Base-by-base conservation (phyloP, 2,329 filamentous ascomycete species). In the Cercospora sp. region DNA sequence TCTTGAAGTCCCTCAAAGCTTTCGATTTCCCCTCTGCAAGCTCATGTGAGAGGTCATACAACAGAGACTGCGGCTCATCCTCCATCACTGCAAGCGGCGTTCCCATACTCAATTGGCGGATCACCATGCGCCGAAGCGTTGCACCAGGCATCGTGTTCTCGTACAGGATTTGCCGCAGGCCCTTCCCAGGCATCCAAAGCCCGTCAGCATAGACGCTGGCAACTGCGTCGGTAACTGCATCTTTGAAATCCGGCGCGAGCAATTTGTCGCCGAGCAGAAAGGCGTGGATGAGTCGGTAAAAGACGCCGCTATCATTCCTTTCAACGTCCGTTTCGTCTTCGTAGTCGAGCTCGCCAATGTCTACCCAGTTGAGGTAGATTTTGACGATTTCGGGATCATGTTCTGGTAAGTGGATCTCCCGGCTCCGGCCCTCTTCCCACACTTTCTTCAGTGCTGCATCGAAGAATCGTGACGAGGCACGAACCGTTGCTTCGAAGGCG, bases 41-140 rank as follows among this genome's bases (percentile, higher is more conserved):
- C 48, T 53, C 48, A 23, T 12, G 18, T 13, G 48, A 23, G 18
- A 53, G 18, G 5, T 53, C 48, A 28, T 53, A 53, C 48, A 53
- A 16, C 48, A 53, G 18, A n/a, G 18, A 16, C n/a, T 20, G 18
- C 10, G 48, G 48, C 18, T 53, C 48, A 12, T 53, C 18, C 18
- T 20, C 18, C 48, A 18, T n/a, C 18, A 42, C 16, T n/a, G 18
- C 4, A 67, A 30, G 51, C 26, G 40, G n/a, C 40, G 20, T 20
- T 60, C 26, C 18, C 13, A 10, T 51, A 30, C 10, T 40, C 23
- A 60, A 26, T n/a, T 36, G 60, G 33, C 45, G 61, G 30, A 26
- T 36, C 18, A 63, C 18, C 20, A 42, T 31, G 28, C 55, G 40
- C 20, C 66, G 66, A 28, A 59, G n/a, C 18, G 31, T 60, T 23